Base-by-base conservation (phyloP, 2,329 filamentous ascomycete species). In the Aspergillus costaricaensis region DNA sequence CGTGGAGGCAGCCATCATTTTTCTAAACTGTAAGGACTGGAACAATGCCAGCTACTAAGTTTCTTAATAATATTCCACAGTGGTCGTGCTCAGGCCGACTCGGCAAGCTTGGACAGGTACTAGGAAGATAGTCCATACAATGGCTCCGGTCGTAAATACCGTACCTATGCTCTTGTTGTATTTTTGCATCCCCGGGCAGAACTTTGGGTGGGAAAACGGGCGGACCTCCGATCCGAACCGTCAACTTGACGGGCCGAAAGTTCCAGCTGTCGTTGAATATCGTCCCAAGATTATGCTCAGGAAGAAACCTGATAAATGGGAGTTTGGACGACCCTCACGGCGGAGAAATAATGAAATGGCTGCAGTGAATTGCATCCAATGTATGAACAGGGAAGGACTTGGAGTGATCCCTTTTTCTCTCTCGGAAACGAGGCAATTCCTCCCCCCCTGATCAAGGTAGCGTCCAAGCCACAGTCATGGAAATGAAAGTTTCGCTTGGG, bases 241-340 rank as follows among this genome's bases (percentile, higher is more conserved):
- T 55, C 58, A 60, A 43, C 52, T 48, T 59, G 52, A 64, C 59
- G 57, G 59, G 59, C 64, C 59, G 53, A 55, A 55, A 47, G 51
- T 55, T 59, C 51, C 52, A 55, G 30, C 39, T 55, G 27, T 32
- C 23, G 23, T 23, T 30, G 47, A 30, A 50, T 30, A 12, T 17
- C 47, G 15, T 50, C 27, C 47, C 47, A 50, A 50, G 47, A 27
- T 9, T 38, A 44, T 39, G 19, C 30, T 17, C 27, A 30, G 19
- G 54, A 47, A 38, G 47, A 50, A 50, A 50, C 47, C 47, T 17
- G 27, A 30, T 30, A 50, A 50, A n/a, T 30, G 47, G 47, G 47
- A 50, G n/a, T 10, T 50, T 12, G 27, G 27, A 12, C 27, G 27
- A 30, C 27, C 10, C 27, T 30, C 15, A 27, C 25, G 25, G 47